Conservation (phyloP, 169 alveolate genomes). For the Cryptosporidium muris region DNA sequence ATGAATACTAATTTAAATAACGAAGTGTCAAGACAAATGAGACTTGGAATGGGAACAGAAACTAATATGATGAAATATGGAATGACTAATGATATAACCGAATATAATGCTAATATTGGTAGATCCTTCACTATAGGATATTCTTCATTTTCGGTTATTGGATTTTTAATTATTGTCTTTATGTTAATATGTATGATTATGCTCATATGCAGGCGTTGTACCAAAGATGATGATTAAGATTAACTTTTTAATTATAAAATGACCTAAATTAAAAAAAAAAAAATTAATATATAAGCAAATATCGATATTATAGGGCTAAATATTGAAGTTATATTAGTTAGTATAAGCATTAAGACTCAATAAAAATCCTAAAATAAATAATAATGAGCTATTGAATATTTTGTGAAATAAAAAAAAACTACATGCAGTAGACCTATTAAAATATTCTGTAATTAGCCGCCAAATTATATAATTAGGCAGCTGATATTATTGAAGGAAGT, state of each 20-base stretch:
- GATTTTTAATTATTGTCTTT: slow-evolving; percentile 26
- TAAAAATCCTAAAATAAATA: neutral
- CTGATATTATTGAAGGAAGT: no score
- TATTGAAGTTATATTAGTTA: no score
- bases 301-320: no score
- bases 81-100: neutral
- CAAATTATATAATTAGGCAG: no score
- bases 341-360: neutral
- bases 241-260: neutral
- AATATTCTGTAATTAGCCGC: no score
- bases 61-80: slow-evolving; percentile 9
- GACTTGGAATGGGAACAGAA: neutral
- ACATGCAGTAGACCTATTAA: no score
- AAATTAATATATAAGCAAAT: no score
- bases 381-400: neutral
- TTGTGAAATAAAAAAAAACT: no score
- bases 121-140: neutral
- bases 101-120: no score
- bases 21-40: neutral
- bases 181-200: slow-evolving; percentile 71
- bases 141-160: slow-evolving; percentile 42
- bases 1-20: neutral
- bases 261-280: neutral
- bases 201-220: slow-evolving; percentile 60
- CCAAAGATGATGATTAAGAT: slow-evolving; percentile 47